Evolutionary conservation across 371 early-diverging fungal genomes (phyloP).

Genomic region (Lichtheimia corymbifera): DNA sequence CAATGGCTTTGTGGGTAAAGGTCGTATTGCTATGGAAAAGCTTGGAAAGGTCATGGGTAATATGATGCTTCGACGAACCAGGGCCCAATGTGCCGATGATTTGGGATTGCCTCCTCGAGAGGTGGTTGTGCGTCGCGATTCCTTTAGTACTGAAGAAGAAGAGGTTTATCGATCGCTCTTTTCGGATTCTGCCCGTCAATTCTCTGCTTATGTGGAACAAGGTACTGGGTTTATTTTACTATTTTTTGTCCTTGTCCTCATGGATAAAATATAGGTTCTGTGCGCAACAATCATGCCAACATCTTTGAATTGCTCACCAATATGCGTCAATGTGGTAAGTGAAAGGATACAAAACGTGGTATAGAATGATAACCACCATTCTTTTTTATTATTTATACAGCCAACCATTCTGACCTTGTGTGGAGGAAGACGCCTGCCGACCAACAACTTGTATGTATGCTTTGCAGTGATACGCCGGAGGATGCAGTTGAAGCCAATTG

Average conservation of each 20-base stretch:
- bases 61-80: conserved; percentile 95
- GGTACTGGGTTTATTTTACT: conserved; percentile 26
- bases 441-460: conserved; percentile 77
- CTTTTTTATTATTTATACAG: conserved; percentile 40
- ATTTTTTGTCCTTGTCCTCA: too few species aligned
- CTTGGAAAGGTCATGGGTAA: conserved; percentile 77
- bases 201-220: conserved; percentile 82
- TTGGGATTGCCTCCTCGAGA: conserved; percentile 91
- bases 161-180: conserved; percentile 91
- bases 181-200: conserved; percentile 74
- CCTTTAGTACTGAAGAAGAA: conserved; percentile 91
- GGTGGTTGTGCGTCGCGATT: conserved; percentile 78
- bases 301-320: conserved; percentile 82
- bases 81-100: conserved; percentile 88
- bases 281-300: conserved; percentile 93
- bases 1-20: conserved; percentile 68
- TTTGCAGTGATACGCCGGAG: conserved; percentile 82
- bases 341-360: conserved; percentile 12
- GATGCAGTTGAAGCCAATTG: conserved; percentile 91
- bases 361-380: neutral
- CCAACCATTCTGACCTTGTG: conserved; percentile 91
- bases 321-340: conserved; percentile 58
- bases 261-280: conserved; percentile 47
- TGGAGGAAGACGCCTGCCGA: conserved; percentile 51
- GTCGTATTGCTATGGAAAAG: conserved; percentile 75